Evolutionary conservation across 2,329 filamentous ascomycete species (phyloP), one percentile per base, ranked within the genome.

Genomic region (Colletotrichum euphorbiae): DNA sequence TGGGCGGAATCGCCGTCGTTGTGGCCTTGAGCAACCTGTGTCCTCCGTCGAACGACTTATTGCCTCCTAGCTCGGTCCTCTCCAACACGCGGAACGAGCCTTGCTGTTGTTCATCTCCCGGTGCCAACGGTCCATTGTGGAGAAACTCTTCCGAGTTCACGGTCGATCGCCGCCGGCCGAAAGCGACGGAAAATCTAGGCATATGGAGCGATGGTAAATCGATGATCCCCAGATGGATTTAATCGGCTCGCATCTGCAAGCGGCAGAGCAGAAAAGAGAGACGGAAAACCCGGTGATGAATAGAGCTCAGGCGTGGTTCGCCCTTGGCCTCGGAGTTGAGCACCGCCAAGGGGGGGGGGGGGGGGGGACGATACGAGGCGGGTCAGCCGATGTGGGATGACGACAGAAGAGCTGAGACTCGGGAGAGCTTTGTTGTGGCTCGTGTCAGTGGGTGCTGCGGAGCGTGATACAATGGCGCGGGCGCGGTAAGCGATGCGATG

Each of bases 171-270:
- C 87, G 87, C 85, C 85, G 82, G 74, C 80, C 82, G 71, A 89
- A 89, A 70, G 83, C 80, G 75, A 85, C 84, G 70, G 85, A 84
- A 78, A 89, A 89, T 80, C 85, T 87, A 86, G 85, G 85, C 87
- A 89, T 89, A 78, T 83, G 83, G 81, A 79, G 76, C 69, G 74
- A 73, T 70, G 75, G 71, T 58, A 69, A 69, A 71, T 61, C 73
- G 48, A 55, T 36, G 48, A 36, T 70, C 59, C 65, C 61, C 33
- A 36, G 15, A 15, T 54, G 66, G 48, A 60, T 54, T 52, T 51
- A 54, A 54, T 48, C 55, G 55, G n/a, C 51, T 48, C 54, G 61
- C 48, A 42, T 46, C 33, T 58, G 64, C 40, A 58, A 52, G 61
- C 61, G 48, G 48, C 36, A 46, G 38, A 40, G 46, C 28, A 51